These are phyloP conservation scores for Fusarium anthophilum DNA, from an alignment of 2,329 filamentous ascomycete genomes.

Conservation along the genomic window DNA sequence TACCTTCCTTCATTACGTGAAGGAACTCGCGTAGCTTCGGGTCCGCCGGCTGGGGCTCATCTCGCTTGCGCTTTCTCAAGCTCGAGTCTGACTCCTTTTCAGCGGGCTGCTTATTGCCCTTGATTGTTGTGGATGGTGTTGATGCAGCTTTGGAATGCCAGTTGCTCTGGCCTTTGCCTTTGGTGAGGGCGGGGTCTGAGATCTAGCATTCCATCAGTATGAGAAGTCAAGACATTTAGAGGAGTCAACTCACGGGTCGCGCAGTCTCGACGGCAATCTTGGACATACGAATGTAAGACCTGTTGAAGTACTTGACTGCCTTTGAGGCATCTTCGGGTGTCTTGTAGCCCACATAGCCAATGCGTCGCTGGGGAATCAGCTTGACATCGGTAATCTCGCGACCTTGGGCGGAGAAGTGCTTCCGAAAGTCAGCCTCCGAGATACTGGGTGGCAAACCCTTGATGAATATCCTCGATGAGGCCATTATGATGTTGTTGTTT, in stretches of 20 bases:
- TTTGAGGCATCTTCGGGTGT: conserved; percentile 79
- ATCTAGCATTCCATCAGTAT: conserved; percentile 55
- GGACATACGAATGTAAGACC: conserved; percentile 94
- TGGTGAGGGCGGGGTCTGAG: conserved; percentile 54
- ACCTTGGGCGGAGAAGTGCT: conserved; percentile 82
- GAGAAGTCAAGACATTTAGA: conserved; percentile 27
- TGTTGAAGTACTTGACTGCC: conserved; percentile 95
- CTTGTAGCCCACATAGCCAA: conserved; percentile 96
- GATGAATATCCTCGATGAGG: conserved; percentile 79
- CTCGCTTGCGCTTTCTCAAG: conserved; percentile 75
- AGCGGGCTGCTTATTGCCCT: conserved; percentile 28
- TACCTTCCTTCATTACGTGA: conserved; percentile 75
- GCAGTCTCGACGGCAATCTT: conserved; percentile 91
- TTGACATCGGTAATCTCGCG: conserved; percentile 89
- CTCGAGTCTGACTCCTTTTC: conserved; percentile 56
- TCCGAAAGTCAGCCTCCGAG: conserved; percentile 84
- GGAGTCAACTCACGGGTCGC: conserved; percentile 69
- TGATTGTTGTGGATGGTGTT: conserved; percentile 25
- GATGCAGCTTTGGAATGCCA: conserved; percentile 39
- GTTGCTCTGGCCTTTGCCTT: conserved; percentile 43
- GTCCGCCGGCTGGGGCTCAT: conserved; percentile 68
- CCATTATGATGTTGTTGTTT: conserved; percentile 49
- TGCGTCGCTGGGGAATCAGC: conserved; percentile 86
- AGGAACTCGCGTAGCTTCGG: conserved; percentile 88
- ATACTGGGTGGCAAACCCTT: conserved; percentile 86